Evolutionary conservation across 176 grass and related monocot genomes (phyloP), one percentile per base, ranked within the genome.

Genomic region (Bonia amplexicaulis): DNA sequence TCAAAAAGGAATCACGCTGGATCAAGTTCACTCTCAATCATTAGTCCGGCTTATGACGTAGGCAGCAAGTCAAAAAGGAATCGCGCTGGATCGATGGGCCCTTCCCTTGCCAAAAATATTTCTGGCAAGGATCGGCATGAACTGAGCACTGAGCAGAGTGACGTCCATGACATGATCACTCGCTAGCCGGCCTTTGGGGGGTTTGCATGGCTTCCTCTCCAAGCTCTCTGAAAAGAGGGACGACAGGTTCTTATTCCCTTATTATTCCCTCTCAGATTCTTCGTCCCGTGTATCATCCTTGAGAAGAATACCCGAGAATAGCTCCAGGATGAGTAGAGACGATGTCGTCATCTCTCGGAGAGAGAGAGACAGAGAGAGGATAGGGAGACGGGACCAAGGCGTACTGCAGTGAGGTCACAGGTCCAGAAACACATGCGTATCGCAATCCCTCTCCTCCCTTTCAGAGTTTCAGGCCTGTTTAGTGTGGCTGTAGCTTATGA

Each of bases 261-360:
- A 33, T 76, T 83, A 77, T 83, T 71, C 87, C 87, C 51, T 71
- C 33, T 7, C n/a, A 26, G 78, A 85, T 89, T 85, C 77, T 47
- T 81, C 60, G 82, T 81, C 88, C 6, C 16, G 44, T 58, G 76
- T 81, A 81, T 62, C 77, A 81, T 46, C 54, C 71, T 61, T 5
- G 74, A 66, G 69, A 74, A 74, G 59, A 65, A 80, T 70, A 80
- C 67, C 27, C 29, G n/a, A 22, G 53, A 61, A 77, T 12, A 80
- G 35, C 54, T 79, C 8, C 53, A 16, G 7, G 54, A 22, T 22
- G 70, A n/a, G 73, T 60, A 39, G 76, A 80, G 60, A 80, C 52
- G 63, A 71, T 44, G 88, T 57, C 70, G 62, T 75, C 87, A 55
- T 72, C 80, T 9, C 45, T 2, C 15, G 11, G 4, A 6, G 6